Evolutionary conservation across 75 land plant species (phyloP).

Genomic region (Pinus albicaulis): DNA sequence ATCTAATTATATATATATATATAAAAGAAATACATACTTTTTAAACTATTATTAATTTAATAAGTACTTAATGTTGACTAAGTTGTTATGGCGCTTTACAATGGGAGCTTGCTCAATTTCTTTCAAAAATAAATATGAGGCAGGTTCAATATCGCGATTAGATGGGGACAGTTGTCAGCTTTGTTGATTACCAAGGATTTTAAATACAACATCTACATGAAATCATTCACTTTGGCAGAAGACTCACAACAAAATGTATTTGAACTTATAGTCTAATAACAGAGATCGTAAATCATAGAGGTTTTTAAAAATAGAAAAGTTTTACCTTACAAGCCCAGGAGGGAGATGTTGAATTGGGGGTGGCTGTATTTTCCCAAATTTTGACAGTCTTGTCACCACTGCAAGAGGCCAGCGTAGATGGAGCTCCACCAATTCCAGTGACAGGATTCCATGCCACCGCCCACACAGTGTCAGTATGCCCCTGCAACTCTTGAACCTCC

Average conservation of each 20-base stretch:
- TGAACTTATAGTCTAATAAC: background rate
- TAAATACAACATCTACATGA: background rate
- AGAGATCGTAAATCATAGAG: background rate
- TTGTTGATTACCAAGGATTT: background rate
- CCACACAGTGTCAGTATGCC: conserved; percentile 92
- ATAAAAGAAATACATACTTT: no score
- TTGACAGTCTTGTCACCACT: conserved; percentile 94
- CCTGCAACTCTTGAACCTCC: conserved; percentile 71
- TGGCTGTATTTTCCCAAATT: conserved; percentile 63
- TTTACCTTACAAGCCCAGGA: conserved; percentile 80
- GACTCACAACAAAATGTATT: no score
- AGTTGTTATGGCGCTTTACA: background rate
- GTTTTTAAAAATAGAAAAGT: background rate
- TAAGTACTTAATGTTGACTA: no score
- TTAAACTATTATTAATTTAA: no score
- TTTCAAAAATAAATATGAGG: background rate
- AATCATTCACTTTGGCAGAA: background rate
- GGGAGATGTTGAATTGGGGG: conserved; percentile 22
- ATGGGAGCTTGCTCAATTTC: background rate
- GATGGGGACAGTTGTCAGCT: background rate
- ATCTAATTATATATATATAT: no score
- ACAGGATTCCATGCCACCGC: conserved; percentile 88
- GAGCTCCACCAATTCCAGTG: conserved; percentile 27
- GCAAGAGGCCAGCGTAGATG: conserved; percentile 82
- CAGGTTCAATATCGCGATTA: background rate